phyloP scores from a whole-genome alignment of 2,329 filamentous ascomycete species.

The Polychaeton citri region DNA sequence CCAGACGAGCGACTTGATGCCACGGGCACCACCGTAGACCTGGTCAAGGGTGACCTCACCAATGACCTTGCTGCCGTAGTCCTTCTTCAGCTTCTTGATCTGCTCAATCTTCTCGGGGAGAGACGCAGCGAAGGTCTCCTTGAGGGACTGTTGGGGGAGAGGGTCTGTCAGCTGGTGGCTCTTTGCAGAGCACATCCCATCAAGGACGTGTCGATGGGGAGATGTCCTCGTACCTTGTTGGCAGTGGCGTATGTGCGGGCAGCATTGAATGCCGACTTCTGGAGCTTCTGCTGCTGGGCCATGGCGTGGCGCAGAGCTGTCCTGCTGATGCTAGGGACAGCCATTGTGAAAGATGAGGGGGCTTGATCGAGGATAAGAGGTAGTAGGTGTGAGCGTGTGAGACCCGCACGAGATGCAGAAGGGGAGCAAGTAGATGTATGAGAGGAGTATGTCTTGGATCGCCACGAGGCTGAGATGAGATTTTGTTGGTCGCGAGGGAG shows the following conservation, averaged over 20 bases:
- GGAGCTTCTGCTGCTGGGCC: constrained; percentile 46
- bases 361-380: constrained; percentile 1
- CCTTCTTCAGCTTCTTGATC: constrained; percentile 98
- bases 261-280: constrained; percentile 58
- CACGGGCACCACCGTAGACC: constrained; percentile 97
- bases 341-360: constrained; percentile 17
- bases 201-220: constrained; percentile 1
- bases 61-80: constrained; percentile 86
- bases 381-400: neutral
- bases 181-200: constrained; percentile 4
- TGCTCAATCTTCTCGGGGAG: constrained; percentile 95
- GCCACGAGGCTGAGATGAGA: neutral
- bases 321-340: constrained; percentile 32
- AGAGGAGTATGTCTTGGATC: neutral
- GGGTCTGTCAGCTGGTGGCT: constrained; percentile 12
- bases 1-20: constrained; percentile 98
- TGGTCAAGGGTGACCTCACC: constrained; percentile 98
- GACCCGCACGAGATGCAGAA: neutral
- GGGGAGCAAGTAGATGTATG: neutral
- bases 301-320: constrained; percentile 69
- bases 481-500: neutral
- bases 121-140: constrained; percentile 95
- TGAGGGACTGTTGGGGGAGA: constrained; percentile 57
- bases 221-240: constrained; percentile 70
- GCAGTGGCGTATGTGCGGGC: constrained; percentile 88